Evolutionary conservation across 768 basidiomycete genomes (phyloP).

Genomic region (Polyporus arcularius): DNA sequence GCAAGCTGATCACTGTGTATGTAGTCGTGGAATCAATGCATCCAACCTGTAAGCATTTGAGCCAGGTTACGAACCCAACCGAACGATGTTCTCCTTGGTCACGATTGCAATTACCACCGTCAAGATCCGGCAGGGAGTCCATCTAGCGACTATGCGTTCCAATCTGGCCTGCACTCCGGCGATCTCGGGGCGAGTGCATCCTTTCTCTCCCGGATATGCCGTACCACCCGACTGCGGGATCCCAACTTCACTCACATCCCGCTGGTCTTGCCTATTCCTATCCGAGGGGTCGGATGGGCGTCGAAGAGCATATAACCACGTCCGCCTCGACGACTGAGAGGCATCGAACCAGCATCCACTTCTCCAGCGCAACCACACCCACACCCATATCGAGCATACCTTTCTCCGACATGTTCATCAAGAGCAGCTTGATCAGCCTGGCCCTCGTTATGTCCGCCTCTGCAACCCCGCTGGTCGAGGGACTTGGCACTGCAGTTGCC

Average conservation of each 20-base stretch:
- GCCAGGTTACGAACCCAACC: no score
- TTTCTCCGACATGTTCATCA: conserved; percentile 28
- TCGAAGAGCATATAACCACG: not conserved
- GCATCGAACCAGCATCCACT: not conserved
- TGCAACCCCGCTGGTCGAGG: conserved; percentile 26
- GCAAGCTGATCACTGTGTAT: no score
- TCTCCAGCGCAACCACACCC: not conserved
- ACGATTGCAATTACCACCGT: no score
- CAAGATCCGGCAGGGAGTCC: no score
- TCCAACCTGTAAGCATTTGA: no score
- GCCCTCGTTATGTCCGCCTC: conserved; percentile 28
- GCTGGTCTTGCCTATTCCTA: not conserved
- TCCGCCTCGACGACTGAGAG: not conserved
- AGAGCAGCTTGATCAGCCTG: conserved; percentile 27
- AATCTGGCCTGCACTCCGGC: no score
- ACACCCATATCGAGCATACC: not conserved
- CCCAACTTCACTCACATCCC: not conserved
- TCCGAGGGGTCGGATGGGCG: not conserved
- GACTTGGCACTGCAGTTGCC: conserved; percentile 24
- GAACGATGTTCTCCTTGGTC: no score
- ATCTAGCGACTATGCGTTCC: no score
- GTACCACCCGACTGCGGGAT: not conserved
- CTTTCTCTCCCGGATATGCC: not conserved
- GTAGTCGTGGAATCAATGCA: no score
- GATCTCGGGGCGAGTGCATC: no score